Evolutionary conservation across 1,284 basidiomycete species (phyloP).

Genomic region (Trametes sp.): DNA sequence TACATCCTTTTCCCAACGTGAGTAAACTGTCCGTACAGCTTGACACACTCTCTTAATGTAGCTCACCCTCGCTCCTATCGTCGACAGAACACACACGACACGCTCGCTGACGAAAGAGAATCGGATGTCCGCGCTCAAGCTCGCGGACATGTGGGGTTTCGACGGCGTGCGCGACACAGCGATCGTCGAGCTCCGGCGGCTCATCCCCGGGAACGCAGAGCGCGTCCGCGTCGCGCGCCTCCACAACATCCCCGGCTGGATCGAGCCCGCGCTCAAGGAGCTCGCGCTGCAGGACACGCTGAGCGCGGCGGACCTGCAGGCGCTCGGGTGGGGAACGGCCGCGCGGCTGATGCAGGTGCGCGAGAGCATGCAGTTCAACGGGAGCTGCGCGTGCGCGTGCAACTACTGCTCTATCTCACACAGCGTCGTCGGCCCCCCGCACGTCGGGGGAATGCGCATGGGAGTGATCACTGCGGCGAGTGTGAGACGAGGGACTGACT

Average conservation of each 20-base stretch:
- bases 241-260: slow-evolving; percentile 22
- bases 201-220: slow-evolving; percentile 15
- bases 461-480: not conserved
- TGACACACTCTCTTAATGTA: too few relatives aligned
- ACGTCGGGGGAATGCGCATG: too few relatives aligned
- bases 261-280: slow-evolving; percentile 24
- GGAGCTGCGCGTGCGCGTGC: slow-evolving; percentile 26
- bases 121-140: slow-evolving; percentile 18
- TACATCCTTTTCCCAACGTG: slow-evolving; percentile 11
- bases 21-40: not conserved
- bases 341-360: slow-evolving; percentile 25
- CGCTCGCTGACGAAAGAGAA: slow-evolving; percentile 13
- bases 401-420: slow-evolving; percentile 22
- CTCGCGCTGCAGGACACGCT: slow-evolving; percentile 26
- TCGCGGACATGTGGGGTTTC: slow-evolving; percentile 22
- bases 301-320: slow-evolving; percentile 17
- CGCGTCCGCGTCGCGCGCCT: slow-evolving; percentile 27
- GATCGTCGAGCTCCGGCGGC: slow-evolving; percentile 17
- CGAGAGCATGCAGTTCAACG: slow-evolving; percentile 21
- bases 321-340: slow-evolving; percentile 23
- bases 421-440: slow-evolving; percentile 6
- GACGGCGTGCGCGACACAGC: slow-evolving; percentile 13
- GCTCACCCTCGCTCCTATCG: not conserved
- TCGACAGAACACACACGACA: not conserved
- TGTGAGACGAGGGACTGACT: slow-evolving; percentile 19